These are phyloP conservation scores for Eucalyptus melliodora DNA, from an alignment of 345 rosid genomes.

Conservation along the genomic window DNA sequence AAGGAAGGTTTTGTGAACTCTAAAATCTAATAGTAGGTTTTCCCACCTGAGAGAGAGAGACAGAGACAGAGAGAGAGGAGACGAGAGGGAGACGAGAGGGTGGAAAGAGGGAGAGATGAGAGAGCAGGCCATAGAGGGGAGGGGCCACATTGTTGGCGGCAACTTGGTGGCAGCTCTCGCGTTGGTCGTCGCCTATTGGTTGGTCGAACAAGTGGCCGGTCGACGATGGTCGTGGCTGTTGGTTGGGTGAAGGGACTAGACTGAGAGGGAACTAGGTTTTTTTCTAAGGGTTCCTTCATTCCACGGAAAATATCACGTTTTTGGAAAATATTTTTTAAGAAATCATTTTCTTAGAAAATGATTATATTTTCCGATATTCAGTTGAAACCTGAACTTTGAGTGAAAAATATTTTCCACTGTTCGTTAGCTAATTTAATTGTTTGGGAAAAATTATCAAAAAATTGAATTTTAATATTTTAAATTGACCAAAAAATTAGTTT, in stretches of 20 bases:
- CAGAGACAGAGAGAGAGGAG: neutral
- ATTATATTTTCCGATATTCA: rapidly evolving
- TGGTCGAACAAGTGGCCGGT: neutral
- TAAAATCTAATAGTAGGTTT: too few relatives aligned
- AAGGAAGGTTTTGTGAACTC: neutral
- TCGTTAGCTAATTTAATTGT: too few relatives aligned
- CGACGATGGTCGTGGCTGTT: neutral
- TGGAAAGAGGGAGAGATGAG: neutral
- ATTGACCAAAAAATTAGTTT: too few relatives aligned
- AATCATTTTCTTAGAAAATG: too few relatives aligned
- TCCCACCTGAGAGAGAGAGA: neutral
- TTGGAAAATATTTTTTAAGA: too few relatives aligned
- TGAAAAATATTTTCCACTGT: too few relatives aligned
- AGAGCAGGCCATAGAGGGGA: neutral
- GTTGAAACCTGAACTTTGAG: too few relatives aligned
- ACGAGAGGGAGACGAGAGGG: neutral
- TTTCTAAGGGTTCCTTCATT: neutral
- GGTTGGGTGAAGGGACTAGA: neutral
- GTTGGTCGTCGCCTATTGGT: neutral
- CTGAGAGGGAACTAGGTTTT: neutral
- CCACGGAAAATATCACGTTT: too few relatives aligned
- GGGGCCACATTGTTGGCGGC: neutral
- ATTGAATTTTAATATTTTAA: too few relatives aligned
- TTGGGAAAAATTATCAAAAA: too few relatives aligned
- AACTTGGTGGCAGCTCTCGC: neutral